Conservation (phyloP, 1,139 yeast species). For the Petasospora rhodanensis region DNA sequence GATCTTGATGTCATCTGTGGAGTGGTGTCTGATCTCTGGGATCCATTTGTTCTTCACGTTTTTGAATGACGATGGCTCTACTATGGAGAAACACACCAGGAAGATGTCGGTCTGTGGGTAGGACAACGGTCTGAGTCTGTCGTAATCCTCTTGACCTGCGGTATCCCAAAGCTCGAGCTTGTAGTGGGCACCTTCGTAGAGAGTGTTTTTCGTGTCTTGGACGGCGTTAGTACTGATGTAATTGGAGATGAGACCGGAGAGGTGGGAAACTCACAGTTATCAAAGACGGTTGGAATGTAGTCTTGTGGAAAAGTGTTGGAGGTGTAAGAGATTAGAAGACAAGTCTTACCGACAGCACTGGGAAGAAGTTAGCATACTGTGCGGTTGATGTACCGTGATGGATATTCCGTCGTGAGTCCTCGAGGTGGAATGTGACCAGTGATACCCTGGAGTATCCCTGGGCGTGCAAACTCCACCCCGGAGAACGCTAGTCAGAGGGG, state of each 20-base stretch:
- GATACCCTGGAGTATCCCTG: background rate
- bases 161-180: constrained; percentile 93
- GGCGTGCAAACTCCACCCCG: background rate
- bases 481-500: background rate
- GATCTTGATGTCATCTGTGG: constrained; percentile 62
- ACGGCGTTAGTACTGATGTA: constrained; percentile 1
- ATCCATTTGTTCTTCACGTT: constrained; percentile 77
- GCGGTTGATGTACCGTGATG: background rate
- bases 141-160: constrained; percentile 96
- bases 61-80: constrained; percentile 75
- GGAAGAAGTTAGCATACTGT: constrained; percentile 5
- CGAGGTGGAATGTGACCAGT: background rate
- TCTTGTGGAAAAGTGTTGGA: constrained; percentile 94
- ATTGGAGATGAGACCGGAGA: background rate
- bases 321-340: constrained; percentile 82
- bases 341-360: constrained; percentile 91
- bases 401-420: background rate
- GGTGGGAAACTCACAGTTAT: constrained; percentile 42
- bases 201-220: constrained; percentile 68
- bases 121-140: constrained; percentile 82
- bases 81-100: constrained; percentile 80
- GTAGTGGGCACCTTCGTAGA: constrained; percentile 70
- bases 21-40: constrained; percentile 84
- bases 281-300: constrained; percentile 91
- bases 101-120: constrained; percentile 93